Evolutionary conservation across 1,284 basidiomycete genomes (phyloP), one percentile per base, ranked within the genome.

Genomic region (Ganoderma sp.): DNA sequence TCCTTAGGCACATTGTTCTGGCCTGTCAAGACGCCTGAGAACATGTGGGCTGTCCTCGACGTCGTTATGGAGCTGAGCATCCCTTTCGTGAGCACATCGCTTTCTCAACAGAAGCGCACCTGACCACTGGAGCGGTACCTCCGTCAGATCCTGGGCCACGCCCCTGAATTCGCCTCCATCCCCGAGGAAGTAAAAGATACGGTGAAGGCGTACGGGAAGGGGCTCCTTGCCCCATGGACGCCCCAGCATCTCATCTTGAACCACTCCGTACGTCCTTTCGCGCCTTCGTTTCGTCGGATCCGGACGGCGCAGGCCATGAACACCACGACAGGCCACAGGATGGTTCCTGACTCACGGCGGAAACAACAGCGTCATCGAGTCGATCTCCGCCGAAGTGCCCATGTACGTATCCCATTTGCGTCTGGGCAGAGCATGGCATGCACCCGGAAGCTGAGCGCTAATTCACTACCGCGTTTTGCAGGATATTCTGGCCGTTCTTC

Each of bases 281-380:
- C 17, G 14, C 28, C 5, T 17, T 32, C 12, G 14, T 37, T 9
- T 32, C 25, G 19, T n/a, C n/a, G n/a, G n/a, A n/a, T n/a, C n/a
- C n/a, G n/a, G n/a, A n/a, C n/a, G n/a, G n/a, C n/a, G n/a, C n/a
- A n/a, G n/a, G n/a, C n/a, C n/a, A n/a, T n/a, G n/a, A n/a, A n/a
- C n/a, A 10, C 19, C 14, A 5, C 25, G 28, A 39, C 57, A 74
- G 73, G 74, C 70, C 2, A 73, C 70, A 0, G 74, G 71, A 0
- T 75, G 74, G 74, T 75, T 69, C 67, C 63, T 76, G 25, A 70
- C 70, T 10, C 75, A 75, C 57, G 69, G 73, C 25, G 75, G 74
- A 3, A 74, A 75, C 22, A 75, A 73, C 69, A 66, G 72, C 43
- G 66, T 71, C 10, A 63, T 71, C 6, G 75, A 76, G 57, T 28